Conservation (phyloP, 1,139 yeast species). For the Zygoascus sp. region DNA sequence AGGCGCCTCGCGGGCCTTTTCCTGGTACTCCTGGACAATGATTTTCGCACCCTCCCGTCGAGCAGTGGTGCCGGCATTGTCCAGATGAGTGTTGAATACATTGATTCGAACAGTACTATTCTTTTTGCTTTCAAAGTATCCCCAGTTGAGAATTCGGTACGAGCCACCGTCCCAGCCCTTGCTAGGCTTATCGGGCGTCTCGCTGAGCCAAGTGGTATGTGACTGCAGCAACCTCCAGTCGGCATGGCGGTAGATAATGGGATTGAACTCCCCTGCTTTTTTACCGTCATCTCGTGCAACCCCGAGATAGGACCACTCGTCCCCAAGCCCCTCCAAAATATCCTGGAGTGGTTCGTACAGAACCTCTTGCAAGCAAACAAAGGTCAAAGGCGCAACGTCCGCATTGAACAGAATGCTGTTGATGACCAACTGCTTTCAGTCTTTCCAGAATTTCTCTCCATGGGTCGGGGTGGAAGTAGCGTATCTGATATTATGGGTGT, state of each 20-base stretch:
- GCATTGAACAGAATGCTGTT: constrained; percentile 42
- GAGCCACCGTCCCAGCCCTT: constrained; percentile 57
- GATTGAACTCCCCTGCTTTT: constrained; percentile 44
- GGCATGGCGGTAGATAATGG: constrained; percentile 38
- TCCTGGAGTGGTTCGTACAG: constrained; percentile 49
- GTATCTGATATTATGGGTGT: constrained; percentile 52
- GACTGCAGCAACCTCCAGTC: constrained; percentile 41
- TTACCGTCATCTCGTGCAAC: constrained; percentile 48
- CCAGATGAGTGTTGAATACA: constrained; percentile 56
- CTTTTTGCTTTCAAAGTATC: constrained; percentile 21
- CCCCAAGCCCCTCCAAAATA: constrained; percentile 34
- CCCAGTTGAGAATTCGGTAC: constrained; percentile 45
- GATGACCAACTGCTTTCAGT: constrained; percentile 39
- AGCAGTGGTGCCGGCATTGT: constrained; percentile 49
- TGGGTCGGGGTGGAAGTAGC: constrained; percentile 32
- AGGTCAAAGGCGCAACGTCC: constrained; percentile 29
- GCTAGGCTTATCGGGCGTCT: constrained; percentile 46
- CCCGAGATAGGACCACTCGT: constrained; percentile 43
- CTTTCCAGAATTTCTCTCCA: constrained; percentile 45
- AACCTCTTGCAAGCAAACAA: constrained; percentile 55
- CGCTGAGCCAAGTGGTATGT: constrained; percentile 23
- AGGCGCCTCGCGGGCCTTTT: constrained; percentile 27
- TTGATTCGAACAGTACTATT: constrained; percentile 30
- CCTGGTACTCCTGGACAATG: constrained; percentile 42
- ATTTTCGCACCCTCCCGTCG: constrained; percentile 46